Base-by-base conservation (phyloP, 169 alveolate genomes). In the Plasmodium fragile region DNA sequence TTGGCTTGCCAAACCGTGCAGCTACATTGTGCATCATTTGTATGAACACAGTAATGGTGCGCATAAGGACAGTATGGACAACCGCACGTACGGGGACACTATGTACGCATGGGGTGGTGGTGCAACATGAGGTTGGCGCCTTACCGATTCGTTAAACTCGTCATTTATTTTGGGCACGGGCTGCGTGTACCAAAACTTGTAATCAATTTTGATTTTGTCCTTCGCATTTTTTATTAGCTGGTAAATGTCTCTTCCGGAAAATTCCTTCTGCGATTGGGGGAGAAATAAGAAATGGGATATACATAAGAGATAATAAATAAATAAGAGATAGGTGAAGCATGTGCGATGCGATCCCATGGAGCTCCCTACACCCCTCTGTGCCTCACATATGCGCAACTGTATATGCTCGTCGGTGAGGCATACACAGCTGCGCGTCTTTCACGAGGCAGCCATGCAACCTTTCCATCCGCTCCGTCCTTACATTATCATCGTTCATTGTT, bases 141-240 rank as follows among this genome's bases (percentile, higher is more conserved):
- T 4, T 55, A 87, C 97, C 84, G 84, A 84, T 53, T 78, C 92
- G 32, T 81, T 83, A 28, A 94, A 92, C n/a, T 96, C 97, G 18
- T 97, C 98, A 72, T 96, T 82, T 41, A 97, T 95, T 89, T 97
- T 95, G n/a, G 98, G 98, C 41, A 99, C 99, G 71, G 99, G 99
- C 91, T 99, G 99, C 0, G 99, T 98, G 92, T 98, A 96, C 99
- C 99, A 99, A 96, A 99, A 99, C 71, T 97, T 95, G 95, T 98
- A 99, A 73, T 92, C 96, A 43, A 52, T 79, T 49, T 95, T 71
- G 41, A 81, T 80, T 22, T 83, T 92, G 10, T 55, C 89, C 69
- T 75, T 72, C 18, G 93, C 93, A 72, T 84, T 84, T 75, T 77
- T 84, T 28, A 84, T 84, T 75, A 84, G 41, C 49, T 84, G 85